These are phyloP conservation scores for Emericellopsis atlantica DNA, from an alignment of 2,329 filamentous ascomycete species.

Conservation along the genomic window DNA sequence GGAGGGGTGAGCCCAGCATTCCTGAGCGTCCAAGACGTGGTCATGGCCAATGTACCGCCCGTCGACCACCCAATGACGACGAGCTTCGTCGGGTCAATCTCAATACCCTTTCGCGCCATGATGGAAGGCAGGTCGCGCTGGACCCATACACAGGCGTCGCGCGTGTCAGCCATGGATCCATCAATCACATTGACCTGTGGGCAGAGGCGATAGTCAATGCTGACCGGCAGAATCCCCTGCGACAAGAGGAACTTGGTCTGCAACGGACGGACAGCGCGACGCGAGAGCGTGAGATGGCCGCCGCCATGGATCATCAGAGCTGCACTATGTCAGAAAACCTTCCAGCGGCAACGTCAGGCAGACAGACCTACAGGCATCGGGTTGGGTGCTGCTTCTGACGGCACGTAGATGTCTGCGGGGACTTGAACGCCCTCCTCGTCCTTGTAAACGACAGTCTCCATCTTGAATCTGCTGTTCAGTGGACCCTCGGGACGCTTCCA, in stretches of 20 bases:
- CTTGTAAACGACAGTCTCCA: background rate
- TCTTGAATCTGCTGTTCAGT: background rate
- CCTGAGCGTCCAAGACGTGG: constrained; percentile 21
- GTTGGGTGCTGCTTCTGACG: background rate
- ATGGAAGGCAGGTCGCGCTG: constrained; percentile 17
- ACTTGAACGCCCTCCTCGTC: background rate
- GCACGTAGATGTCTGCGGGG: background rate
- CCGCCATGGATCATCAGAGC: background rate
- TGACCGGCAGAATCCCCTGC: constrained; percentile 29
- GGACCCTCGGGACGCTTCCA: background rate
- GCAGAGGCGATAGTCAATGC: constrained; percentile 36
- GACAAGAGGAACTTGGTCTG: constrained; percentile 24
- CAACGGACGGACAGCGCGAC: constrained; percentile 5
- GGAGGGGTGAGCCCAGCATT: constrained; percentile 19
- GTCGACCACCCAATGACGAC: constrained; percentile 34
- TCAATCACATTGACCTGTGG: constrained; percentile 30
- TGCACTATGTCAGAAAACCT: constrained; percentile 7
- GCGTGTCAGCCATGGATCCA: constrained; percentile 30
- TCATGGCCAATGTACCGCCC: constrained; percentile 31
- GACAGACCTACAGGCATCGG: background rate
- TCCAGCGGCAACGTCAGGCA: background rate
- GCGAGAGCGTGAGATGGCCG: constrained; percentile 2
- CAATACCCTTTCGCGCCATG: constrained; percentile 5
- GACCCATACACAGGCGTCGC: constrained; percentile 28
- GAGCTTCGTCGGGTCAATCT: constrained; percentile 15